These are phyloP conservation scores for Cordyceps cicadae DNA, from an alignment of 2,329 filamentous ascomycete genomes.

Conservation along the genomic window DNA sequence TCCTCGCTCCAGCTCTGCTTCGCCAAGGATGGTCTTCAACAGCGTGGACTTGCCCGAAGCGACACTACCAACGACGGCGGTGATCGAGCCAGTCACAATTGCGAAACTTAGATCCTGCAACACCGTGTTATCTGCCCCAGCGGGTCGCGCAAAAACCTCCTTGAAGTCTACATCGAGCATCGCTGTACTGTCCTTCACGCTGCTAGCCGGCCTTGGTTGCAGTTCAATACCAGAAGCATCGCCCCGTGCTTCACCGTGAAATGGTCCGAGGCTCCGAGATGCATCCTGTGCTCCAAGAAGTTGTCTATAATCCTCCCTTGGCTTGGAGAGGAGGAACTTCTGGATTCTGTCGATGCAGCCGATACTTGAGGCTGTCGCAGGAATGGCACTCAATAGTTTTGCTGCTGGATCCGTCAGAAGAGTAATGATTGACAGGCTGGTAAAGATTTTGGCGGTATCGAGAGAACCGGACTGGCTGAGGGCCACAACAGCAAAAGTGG, in stretches of 20 bases:
- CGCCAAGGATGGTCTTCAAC: slow-evolving; percentile 24
- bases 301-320: neutral
- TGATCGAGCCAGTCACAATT: slow-evolving; percentile 4
- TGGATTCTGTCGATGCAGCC: slow-evolving; percentile 17
- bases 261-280: neutral
- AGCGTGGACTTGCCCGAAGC: slow-evolving; percentile 30
- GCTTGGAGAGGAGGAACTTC: slow-evolving; percentile 12
- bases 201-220: neutral
- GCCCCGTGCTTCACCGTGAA: neutral
- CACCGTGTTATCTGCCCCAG: neutral
- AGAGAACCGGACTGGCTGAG: slow-evolving; percentile 1
- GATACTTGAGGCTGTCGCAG: slow-evolving; percentile 12
- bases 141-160: neutral
- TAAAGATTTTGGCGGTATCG: slow-evolving; percentile 14
- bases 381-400: slow-evolving; percentile 15
- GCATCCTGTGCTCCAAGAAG: neutral
- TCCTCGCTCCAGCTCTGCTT: slow-evolving; percentile 14
- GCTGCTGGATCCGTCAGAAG: slow-evolving; percentile 15
- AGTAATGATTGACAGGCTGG: slow-evolving; percentile 17
- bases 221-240: neutral
- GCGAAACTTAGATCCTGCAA: neutral
- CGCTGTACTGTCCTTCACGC: neutral
- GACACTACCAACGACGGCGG: slow-evolving; percentile 26
- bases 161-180: neutral
- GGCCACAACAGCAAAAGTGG: slow-evolving; percentile 11